These are phyloP conservation scores for Talaromyces sp. DNA, from an alignment of 2,329 filamentous ascomycete species.

Conservation along the genomic window DNA sequence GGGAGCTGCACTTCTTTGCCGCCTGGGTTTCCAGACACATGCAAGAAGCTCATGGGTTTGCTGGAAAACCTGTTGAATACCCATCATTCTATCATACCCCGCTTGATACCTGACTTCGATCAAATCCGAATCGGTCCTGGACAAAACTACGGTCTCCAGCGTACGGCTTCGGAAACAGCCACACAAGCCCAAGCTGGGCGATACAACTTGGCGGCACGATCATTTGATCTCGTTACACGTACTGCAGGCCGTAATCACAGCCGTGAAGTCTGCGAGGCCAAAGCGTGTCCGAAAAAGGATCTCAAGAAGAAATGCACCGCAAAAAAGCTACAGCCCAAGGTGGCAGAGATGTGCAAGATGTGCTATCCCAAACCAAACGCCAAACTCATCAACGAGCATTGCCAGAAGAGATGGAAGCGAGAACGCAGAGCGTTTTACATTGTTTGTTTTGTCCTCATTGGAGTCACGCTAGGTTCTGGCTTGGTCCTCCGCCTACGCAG, in stretches of 20 bases:
- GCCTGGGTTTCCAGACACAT: neutral
- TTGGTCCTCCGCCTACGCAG: conserved; percentile 11
- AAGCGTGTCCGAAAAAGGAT: conserved; percentile 8
- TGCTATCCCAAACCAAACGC: conserved; percentile 13
- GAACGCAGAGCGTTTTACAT: conserved; percentile 13
- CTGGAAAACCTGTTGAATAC: neutral
- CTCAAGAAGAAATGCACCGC: conserved; percentile 9
- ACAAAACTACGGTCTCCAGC: neutral
- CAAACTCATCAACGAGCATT: conserved; percentile 11
- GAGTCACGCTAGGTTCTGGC: conserved; percentile 5
- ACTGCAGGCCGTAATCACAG: neutral
- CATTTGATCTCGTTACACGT: neutral
- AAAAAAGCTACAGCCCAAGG: conserved; percentile 1
- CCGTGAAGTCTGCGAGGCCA: conserved; percentile 10
- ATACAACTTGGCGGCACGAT: neutral
- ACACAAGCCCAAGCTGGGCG: neutral
- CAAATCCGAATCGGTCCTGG: neutral
- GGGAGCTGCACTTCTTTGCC: neutral
- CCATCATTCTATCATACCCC: neutral
- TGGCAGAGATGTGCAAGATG: conserved; percentile 11
- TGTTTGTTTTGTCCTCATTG: conserved; percentile 11
- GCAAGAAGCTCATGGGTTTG: neutral
- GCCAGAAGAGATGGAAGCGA: conserved; percentile 9
- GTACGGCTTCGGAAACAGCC: neutral
- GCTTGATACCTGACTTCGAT: neutral